Evolutionary conservation across 352 stramenopile species (phyloP), one percentile per base, ranked within the genome.

Genomic region (Globisporangium okanoganense): DNA sequence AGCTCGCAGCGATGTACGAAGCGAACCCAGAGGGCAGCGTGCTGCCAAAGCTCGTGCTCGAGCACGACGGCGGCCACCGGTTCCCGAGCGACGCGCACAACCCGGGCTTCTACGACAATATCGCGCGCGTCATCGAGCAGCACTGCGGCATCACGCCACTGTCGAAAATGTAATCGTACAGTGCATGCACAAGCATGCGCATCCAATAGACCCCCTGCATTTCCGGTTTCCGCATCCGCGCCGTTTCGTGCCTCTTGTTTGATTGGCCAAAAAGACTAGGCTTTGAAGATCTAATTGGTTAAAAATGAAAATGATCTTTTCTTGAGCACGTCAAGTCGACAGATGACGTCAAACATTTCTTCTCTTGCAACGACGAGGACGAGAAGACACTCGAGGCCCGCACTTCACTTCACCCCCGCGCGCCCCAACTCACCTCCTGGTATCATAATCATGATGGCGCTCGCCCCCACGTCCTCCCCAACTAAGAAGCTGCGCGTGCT

Each of bases 401-500:
- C 40, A 45, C 40, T 45, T 45, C 40, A 45, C 40, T 5, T 45
- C 8, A 43, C 36, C 36, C 36, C 36, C 13, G 36, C 13, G n/a
- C n/a, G 29, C 16, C 40, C 18, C 40, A 9, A 3, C 40, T 22
- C 40, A 45, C n/a, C n/a, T n/a, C n/a, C n/a, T n/a, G n/a, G n/a
- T n/a, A n/a, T n/a, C n/a, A n/a, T 6, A 22, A 22, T 24, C 47
- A 36, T 35, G 24, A 52, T 52, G 22, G 25, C 45, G 13, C 22
- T n/a, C 45, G 14, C 35, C 20, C n/a, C 52, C 13, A 27, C 52
- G 10, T 36, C 35, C 20, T 57, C 52, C 14, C 14, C 53, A 12
- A 33, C 27, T 14, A 58, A 56, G 41, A 79, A 79, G 58, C 65
- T 84, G 18, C 72, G 75, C 20, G 71, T 82, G 58, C 48, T 84